Percentiles rank a stretch among this genome's conserved stretches.
Conservation (phyloP, 148 eudicot genomes). For the Nyssa sinensis region DNA sequence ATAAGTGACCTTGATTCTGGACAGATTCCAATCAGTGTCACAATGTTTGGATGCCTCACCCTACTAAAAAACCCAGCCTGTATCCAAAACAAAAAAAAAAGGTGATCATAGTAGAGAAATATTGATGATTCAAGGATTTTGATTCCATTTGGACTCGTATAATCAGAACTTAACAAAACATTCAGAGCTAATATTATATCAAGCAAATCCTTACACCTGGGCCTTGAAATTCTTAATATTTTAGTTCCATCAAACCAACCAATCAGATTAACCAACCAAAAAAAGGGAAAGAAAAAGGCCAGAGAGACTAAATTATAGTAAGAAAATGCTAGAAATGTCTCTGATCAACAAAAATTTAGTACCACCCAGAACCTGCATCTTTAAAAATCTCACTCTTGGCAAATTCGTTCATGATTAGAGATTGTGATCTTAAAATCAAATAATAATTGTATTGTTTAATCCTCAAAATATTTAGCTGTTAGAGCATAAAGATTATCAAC, state of each 20-base stretch:
- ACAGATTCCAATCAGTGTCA: conserved; percentile 63
- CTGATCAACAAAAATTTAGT: not conserved
- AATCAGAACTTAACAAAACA: not conserved
- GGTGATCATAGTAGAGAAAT: not conserved
- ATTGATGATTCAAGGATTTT: not conserved
- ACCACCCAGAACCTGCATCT: too few species aligned
- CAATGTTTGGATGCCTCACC: conserved; percentile 85
- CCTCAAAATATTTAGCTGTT: not conserved
- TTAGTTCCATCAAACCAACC: conserved; percentile 5
- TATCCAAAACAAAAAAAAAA: conserved; percentile 15
- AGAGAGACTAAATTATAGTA: not conserved
- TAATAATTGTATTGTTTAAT: not conserved
- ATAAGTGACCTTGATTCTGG: conserved; percentile 71
- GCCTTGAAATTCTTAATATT: not conserved
- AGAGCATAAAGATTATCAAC: not conserved
- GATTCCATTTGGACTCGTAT: not conserved
- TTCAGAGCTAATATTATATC: not conserved
- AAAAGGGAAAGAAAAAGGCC: not conserved
- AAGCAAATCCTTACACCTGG: conserved; percentile 4
- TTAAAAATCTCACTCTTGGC: not conserved
- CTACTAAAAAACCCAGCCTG: conserved; percentile 68
- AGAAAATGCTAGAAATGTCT: not conserved
- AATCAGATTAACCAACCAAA: not conserved
- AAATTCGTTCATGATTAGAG: not conserved
- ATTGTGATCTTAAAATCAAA: not conserved